Evolutionary conservation across 2,329 filamentous ascomycete genomes (phyloP).

Genomic region (Penicillium hordei): DNA sequence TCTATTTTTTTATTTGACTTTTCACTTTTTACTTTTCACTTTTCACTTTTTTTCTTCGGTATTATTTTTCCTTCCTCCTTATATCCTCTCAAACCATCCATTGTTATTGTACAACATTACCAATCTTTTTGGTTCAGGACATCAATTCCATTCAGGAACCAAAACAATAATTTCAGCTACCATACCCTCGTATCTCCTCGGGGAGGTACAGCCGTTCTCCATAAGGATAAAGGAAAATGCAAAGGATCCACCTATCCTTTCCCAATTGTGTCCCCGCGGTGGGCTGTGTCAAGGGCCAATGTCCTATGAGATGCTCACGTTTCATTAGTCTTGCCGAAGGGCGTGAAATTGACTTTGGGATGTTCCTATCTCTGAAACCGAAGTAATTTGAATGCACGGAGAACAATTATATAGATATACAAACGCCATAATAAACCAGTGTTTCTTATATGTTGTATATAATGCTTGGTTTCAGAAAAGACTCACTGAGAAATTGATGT

Average conservation of each 20-base stretch:
- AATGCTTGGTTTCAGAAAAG: neutral
- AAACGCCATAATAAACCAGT: neutral
- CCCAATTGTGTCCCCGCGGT: slow-evolving; percentile 31
- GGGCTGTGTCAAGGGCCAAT: slow-evolving; percentile 23
- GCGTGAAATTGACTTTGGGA: slow-evolving; percentile 29
- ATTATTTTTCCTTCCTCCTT: neutral
- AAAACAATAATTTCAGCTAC: neutral
- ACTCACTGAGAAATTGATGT: neutral
- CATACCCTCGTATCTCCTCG: neutral
- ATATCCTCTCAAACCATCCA: neutral
- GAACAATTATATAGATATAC: neutral
- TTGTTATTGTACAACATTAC: neutral
- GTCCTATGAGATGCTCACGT: slow-evolving; percentile 16
- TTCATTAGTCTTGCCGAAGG: slow-evolving; percentile 26
- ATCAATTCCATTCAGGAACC: neutral
- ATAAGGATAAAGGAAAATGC: neutral
- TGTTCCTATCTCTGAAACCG: neutral
- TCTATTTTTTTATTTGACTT: neutral
- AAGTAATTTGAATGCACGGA: neutral
- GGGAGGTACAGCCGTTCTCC: slow-evolving; percentile 5
- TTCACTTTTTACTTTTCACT: too few species aligned
- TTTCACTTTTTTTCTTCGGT: too few species aligned
- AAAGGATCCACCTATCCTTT: slow-evolving; percentile 25
- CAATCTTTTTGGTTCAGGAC: neutral
- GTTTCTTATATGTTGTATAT: neutral